Evolutionary conservation across 225 moss, liverwort and hornwort genomes (phyloP).

Genomic region (Pseudisothecium myosuroides): DNA sequence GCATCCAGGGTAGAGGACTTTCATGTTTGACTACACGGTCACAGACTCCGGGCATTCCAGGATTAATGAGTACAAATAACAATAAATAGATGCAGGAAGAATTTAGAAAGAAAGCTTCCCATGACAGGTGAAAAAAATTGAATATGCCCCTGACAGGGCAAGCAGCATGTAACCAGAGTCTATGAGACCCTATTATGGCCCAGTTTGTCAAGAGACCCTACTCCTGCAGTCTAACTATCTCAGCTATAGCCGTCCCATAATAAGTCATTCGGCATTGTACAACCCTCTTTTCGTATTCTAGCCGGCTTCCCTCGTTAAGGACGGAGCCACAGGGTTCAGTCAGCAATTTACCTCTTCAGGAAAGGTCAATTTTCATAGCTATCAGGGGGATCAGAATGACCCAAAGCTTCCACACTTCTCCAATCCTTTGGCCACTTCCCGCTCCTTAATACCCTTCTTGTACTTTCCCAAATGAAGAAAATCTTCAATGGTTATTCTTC

Average conservation of each 20-base stretch:
- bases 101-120: not conserved
- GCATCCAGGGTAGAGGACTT: not conserved
- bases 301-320: not conserved
- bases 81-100: not conserved
- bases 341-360: not conserved
- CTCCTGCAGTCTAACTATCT: conserved; percentile 8
- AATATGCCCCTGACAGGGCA: conserved; percentile 3
- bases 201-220: not conserved
- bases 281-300: conserved; percentile 11
- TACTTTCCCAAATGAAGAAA: not conserved
- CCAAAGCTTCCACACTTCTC: not conserved
- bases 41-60: not conserved
- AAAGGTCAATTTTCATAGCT: conserved; percentile 1
- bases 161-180: conserved; percentile 5
- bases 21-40: not conserved
- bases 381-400: not conserved
- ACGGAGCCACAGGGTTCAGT: not conserved
- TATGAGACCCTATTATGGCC: conserved; percentile 14
- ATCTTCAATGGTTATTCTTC: not conserved
- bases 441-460: not conserved
- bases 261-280: conserved; percentile 26
- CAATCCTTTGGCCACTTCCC: not conserved
- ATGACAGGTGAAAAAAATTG: not conserved
- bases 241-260: conserved; percentile 2
- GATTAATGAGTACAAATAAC: not conserved